These are phyloP conservation scores for Hordeum pubiflorum DNA, from an alignment of 202 grass and related monocot species.

Conservation along the genomic window DNA sequence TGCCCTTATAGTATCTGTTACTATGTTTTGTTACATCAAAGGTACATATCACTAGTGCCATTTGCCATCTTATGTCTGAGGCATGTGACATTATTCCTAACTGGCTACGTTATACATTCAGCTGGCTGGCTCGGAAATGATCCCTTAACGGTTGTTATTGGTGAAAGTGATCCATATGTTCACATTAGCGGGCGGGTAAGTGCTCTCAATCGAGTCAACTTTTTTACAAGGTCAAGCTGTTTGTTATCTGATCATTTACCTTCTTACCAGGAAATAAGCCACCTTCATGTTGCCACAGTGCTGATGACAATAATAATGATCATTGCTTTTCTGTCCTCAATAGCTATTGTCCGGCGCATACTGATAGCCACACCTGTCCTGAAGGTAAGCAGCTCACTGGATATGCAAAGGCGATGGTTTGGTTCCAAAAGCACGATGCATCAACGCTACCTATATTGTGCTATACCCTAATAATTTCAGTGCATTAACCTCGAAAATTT, in stretches of 20 bases:
- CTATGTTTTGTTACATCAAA: constrained; percentile 95
- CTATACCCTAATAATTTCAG: background rate
- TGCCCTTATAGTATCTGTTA: constrained; percentile 81
- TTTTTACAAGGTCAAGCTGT: constrained; percentile 23
- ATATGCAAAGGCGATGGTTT: background rate
- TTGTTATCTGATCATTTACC: constrained; percentile 27
- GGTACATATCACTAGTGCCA: constrained; percentile 30
- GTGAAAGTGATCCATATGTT: constrained; percentile 83
- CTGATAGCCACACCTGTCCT: constrained; percentile 81
- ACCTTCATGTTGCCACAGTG: constrained; percentile 62
- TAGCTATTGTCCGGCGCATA: constrained; percentile 87
- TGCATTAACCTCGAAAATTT: background rate
- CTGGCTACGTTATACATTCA: constrained; percentile 31
- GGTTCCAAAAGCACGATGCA: background rate
- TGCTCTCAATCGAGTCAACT: background rate
- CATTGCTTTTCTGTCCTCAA: constrained; percentile 73
- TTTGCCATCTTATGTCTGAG: background rate
- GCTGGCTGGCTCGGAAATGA: constrained; percentile 95
- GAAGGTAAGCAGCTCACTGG: constrained; percentile 44
- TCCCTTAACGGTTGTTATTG: constrained; percentile 89
- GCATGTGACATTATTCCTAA: background rate
- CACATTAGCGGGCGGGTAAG: constrained; percentile 74
- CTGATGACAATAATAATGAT: constrained; percentile 91
- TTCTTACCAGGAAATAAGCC: constrained; percentile 71
- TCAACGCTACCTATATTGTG: background rate